Evolutionary conservation across 768 basidiomycete genomes (phyloP), one percentile per base, ranked within the genome.

Genomic region (Trametes coccinea): DNA sequence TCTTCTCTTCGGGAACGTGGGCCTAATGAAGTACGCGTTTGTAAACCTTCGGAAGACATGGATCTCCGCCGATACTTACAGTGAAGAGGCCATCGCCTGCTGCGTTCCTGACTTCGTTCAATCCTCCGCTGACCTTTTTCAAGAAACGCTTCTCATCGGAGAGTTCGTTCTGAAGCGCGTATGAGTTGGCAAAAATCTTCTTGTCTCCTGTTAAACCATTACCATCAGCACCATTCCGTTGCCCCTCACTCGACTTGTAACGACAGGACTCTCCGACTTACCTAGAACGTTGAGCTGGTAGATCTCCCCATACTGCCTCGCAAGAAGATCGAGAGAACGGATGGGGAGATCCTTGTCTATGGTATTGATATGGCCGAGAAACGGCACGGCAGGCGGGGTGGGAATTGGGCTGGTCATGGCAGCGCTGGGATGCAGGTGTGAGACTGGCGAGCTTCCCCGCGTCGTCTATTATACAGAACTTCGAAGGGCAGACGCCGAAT

Each of bases 51-150:
- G 22, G 22, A 22, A 22, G 22, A 22, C 22, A 22, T 22, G 22
- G 22, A 22, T 22, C 22, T 22, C 22, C 22, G 34, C 34, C 34
- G 69, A 70, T 44, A 1, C 72, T 16, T 37, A 76, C 77, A 14
- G 78, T 78, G 63, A 78, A 79, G 8, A 78, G 67, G 10, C 75
- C 81, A 68, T 82, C 80, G 14, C 74, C 74, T 2, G 72, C 70
- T 1, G 76, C 70, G 51, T 71, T 69, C 16, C 80, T 67, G 16
- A 79, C 74, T 51, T 77, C 56, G 11, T 60, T 41, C 5, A 82
- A 65, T 2, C 71, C 62, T 2, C 73, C 74, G 8, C 16, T 30
- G 16, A 80, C 69, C 13, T 57, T 68, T 68, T 82, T 82, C 33
- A 68, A 60, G 70, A 81, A 82, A n/a, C 74, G 69, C 7, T 68